Evolutionary conservation across 257 asterid species (phyloP).

Genomic region (Fraxinus americana): DNA sequence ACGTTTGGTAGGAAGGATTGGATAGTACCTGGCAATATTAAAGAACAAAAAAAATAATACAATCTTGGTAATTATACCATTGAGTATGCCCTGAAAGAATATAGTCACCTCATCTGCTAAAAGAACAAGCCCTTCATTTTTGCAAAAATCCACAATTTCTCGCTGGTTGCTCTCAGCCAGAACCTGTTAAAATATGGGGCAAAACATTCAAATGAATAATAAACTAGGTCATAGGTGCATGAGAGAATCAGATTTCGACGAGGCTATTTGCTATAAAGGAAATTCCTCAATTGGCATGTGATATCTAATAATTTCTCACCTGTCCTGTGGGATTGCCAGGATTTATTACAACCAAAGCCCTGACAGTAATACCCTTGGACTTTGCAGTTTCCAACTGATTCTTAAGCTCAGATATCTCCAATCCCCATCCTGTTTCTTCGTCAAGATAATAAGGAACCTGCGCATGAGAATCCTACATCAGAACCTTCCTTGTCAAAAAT

Average conservation of each 20-base stretch:
- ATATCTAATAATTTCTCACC: slow-evolving; percentile 39
- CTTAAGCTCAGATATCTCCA: slow-evolving; percentile 79
- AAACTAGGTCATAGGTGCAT: not conserved
- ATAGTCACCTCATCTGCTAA: slow-evolving; percentile 88
- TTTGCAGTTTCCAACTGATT: slow-evolving; percentile 78
- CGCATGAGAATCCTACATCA: slow-evolving; percentile 12
- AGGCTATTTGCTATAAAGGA: not conserved
- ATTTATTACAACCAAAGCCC: slow-evolving; percentile 95
- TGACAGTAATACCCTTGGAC: slow-evolving; percentile 68
- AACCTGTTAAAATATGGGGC: slow-evolving; percentile 39
- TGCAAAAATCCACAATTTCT: slow-evolving; percentile 92
- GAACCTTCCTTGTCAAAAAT: slow-evolving; percentile 12
- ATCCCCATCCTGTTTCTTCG: slow-evolving; percentile 96
- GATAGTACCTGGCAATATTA: not conserved
- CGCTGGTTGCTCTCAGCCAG: slow-evolving; percentile 68
- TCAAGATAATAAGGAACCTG: slow-evolving; percentile 99
- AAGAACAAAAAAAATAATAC: not conserved
- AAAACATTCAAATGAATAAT: slow-evolving; percentile 10
- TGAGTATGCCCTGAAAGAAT: slow-evolving; percentile 3
- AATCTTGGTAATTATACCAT: not conserved
- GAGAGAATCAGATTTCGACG: not conserved
- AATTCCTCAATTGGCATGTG: not conserved
- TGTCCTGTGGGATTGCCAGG: slow-evolving; percentile 99
- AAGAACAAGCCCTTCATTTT: slow-evolving; percentile 93
- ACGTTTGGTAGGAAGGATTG: not conserved